These are phyloP conservation scores for Aphanomyces euteiches DNA, from an alignment of 352 stramenopile genomes.

Conservation along the genomic window DNA sequence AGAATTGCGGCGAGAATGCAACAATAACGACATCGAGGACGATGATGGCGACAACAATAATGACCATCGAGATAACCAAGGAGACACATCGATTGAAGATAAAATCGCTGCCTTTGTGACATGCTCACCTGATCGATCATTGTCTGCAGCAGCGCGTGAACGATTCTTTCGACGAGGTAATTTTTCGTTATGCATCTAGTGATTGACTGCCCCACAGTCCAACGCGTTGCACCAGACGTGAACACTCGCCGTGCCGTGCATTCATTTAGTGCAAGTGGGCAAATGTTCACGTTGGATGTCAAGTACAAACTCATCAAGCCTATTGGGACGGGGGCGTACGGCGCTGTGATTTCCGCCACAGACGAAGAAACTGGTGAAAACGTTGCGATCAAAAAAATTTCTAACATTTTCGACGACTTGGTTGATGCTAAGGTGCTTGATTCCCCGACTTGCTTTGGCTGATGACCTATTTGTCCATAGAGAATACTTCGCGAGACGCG, in stretches of 20 bases:
- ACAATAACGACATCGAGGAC: slow-evolving; percentile 21
- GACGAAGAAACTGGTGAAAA: slow-evolving; percentile 51
- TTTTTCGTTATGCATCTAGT: slow-evolving; percentile 31
- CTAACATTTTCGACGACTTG: slow-evolving; percentile 92
- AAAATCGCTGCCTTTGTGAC: slow-evolving; percentile 2
- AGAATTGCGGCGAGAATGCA: slow-evolving; percentile 22
- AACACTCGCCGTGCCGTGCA: slow-evolving; percentile 36
- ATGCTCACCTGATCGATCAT: slow-evolving; percentile 27
- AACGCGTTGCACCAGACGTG: slow-evolving; percentile 14
- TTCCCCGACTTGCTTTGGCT: background rate
- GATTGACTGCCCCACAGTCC: slow-evolving; percentile 11
- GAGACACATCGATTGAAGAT: slow-evolving; percentile 37
- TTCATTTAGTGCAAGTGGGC: slow-evolving; percentile 71
- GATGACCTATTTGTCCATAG: slow-evolving; percentile 24
- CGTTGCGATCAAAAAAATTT: slow-evolving; percentile 94
- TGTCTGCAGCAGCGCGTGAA: slow-evolving; percentile 9
- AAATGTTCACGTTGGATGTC: slow-evolving; percentile 81
- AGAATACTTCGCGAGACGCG: slow-evolving; percentile 94
- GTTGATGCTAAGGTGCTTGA: slow-evolving; percentile 91
- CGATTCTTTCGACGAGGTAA: slow-evolving; percentile 32
- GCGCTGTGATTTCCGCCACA: slow-evolving; percentile 84
- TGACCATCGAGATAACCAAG: background rate
- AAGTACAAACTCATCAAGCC: slow-evolving; percentile 87
- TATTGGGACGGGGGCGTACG: slow-evolving; percentile 86
- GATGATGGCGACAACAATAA: slow-evolving; percentile 21